Conservation (phyloP, 1,284 basidiomycete genomes). For the Rhodofomes roseus region DNA sequence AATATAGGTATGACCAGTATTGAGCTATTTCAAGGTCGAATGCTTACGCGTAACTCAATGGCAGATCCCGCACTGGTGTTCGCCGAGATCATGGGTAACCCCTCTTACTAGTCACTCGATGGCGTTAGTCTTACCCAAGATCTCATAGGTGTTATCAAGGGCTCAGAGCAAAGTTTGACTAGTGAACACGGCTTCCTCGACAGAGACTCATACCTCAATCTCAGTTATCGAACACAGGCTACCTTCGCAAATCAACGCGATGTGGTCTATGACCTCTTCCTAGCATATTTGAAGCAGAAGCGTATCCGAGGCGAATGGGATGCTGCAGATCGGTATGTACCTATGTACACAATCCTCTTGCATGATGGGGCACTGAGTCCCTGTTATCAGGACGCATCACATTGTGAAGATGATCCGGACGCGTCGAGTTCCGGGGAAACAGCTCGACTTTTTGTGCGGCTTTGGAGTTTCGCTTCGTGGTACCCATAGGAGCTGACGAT, state of each 20-base stretch:
- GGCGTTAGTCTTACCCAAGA: not conserved
- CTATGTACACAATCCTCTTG: not conserved
- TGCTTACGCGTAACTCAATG: not conserved
- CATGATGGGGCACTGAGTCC: not conserved
- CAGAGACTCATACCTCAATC: slow-evolving; percentile 38
- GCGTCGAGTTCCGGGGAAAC: slow-evolving; percentile 35
- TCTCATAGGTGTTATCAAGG: slow-evolving; percentile 59
- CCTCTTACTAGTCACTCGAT: too few relatives aligned
- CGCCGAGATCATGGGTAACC: slow-evolving; percentile 65
- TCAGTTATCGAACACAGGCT: slow-evolving; percentile 49
- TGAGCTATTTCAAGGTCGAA: not conserved
- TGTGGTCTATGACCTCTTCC: slow-evolving; percentile 54
- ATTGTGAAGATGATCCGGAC: slow-evolving; percentile 41
- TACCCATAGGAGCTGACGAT: not conserved
- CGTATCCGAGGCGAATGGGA: slow-evolving; percentile 45
- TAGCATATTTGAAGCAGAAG: slow-evolving; percentile 49
- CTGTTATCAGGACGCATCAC: slow-evolving; percentile 40
- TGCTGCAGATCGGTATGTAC: slow-evolving; percentile 55
- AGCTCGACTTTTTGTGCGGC: slow-evolving; percentile 48
- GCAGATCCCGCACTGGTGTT: slow-evolving; percentile 62
- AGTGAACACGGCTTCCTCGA: slow-evolving; percentile 38
- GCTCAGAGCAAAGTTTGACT: slow-evolving; percentile 48
- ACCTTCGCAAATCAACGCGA: slow-evolving; percentile 49
- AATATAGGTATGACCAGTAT: slow-evolving; percentile 40
- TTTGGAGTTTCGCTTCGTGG: not conserved